These are phyloP conservation scores for Aegle marmelos DNA, from an alignment of 345 rosid genomes.

Conservation along the genomic window DNA sequence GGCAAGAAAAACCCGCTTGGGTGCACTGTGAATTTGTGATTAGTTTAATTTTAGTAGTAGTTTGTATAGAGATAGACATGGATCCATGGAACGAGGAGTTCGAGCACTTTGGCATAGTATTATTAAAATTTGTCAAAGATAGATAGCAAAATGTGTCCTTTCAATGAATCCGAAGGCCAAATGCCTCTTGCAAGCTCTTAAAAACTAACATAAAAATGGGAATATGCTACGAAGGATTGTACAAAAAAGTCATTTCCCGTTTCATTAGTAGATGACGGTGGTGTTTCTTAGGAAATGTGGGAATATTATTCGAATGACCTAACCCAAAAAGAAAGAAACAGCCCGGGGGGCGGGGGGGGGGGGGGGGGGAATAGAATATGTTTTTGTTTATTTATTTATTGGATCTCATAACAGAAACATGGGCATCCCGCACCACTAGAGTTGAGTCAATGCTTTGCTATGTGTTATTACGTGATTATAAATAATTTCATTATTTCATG, in stretches of 20 bases:
- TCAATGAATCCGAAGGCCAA: constrained; percentile 25
- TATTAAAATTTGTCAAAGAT: background rate
- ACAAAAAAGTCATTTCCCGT: constrained; percentile 17
- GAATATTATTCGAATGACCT: constrained; percentile 34
- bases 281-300: background rate
- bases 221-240: background rate
- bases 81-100: constrained; percentile 25
- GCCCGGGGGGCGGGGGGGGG: too few species aligned
- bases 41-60: background rate
- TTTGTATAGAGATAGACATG: background rate
- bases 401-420: background rate
- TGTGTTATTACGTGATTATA: background rate
- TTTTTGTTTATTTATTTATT: background rate
- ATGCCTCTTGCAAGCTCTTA: constrained; percentile 21
- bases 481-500: background rate
- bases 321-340: background rate
- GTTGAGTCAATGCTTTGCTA: background rate
- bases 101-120: too few species aligned
- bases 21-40: too few species aligned
- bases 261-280: background rate
- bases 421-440: too few species aligned
- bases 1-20: background rate
- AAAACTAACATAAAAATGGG: background rate
- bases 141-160: constrained; percentile 16
- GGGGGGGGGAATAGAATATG: background rate